Conservation (phyloP, 2,329 filamentous ascomycete genomes). For the Fusarium brevicatenulatum region DNA sequence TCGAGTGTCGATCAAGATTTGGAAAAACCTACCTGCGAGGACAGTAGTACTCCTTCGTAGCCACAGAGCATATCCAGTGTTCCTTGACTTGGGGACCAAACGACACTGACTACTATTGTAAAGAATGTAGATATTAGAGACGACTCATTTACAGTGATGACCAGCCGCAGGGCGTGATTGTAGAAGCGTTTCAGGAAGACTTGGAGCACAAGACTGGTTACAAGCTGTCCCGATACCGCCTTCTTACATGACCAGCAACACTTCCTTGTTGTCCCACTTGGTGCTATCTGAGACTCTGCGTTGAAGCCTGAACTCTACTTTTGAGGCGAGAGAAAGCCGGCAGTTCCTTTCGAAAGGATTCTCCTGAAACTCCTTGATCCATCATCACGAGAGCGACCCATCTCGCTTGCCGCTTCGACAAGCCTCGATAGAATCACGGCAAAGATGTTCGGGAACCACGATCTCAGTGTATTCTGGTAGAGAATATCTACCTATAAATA, state of each 20-base stretch:
- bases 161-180: background rate
- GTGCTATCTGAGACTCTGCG: background rate
- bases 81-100: rapidly evolving
- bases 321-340: background rate
- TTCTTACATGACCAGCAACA: background rate
- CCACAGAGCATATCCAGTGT: background rate
- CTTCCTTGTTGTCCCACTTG: background rate
- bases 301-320: background rate
- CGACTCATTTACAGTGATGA: rapidly evolving
- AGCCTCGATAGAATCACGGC: background rate
- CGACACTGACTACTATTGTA: rapidly evolving
- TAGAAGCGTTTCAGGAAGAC: background rate
- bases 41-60: background rate
- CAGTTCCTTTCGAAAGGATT: background rate
- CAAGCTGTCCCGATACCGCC: background rate
- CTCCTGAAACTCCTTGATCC: background rate
- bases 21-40: rapidly evolving
- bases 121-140: rapidly evolving
- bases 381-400: background rate
- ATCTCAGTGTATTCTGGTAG: background rate
- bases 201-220: background rate
- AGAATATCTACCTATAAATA: background rate
- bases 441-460: background rate
- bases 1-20: background rate
- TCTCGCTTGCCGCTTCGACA: background rate